A percentile compares a stretch with the other conserved stretches of the same genome.
phyloP scores from a whole-genome alignment of 225 moss, liverwort and hornwort species.

The Asterella californica region DNA sequence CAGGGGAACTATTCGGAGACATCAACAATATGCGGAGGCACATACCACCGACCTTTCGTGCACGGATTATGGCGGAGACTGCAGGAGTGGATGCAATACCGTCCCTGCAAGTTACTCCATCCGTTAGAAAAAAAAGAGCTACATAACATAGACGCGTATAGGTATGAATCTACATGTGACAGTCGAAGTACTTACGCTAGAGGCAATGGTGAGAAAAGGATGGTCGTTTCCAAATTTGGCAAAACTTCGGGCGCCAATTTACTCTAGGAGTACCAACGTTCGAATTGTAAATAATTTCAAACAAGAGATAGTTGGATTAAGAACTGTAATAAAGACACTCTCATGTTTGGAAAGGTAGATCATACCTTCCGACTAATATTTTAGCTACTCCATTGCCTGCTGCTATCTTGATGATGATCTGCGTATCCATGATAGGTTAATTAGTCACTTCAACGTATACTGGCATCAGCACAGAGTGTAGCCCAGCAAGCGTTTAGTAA shows the following conservation, averaged over 20 bases:
- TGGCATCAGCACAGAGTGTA: not conserved
- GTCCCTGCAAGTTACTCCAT: conserved; percentile 33
- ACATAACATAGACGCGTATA: too few relatives aligned
- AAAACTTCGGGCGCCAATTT: too few relatives aligned
- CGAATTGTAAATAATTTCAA: too few relatives aligned
- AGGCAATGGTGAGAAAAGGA: too few relatives aligned
- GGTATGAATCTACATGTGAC: not conserved
- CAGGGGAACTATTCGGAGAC: not conserved
- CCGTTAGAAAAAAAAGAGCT: not conserved
- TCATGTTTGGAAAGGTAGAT: too few relatives aligned
- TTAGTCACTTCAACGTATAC: not conserved
- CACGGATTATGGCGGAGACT: conserved; percentile 91
- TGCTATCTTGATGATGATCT: conserved; percentile 89
- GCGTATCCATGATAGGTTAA: not conserved
- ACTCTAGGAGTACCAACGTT: not conserved
- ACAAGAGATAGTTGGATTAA: not conserved
- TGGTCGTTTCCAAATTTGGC: too few relatives aligned
- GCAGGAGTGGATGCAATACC: conserved; percentile 88
- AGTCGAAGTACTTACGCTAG: not conserved
- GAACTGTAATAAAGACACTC: not conserved
- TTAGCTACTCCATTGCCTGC: conserved; percentile 86
- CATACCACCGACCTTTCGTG: conserved; percentile 32
- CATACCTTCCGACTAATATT: conserved; percentile 65
- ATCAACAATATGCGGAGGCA: not conserved
- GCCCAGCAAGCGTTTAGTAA: not conserved